These are phyloP conservation scores for Rubia yunnanensis DNA, from an alignment of 257 asterid genomes.

Conservation along the genomic window DNA sequence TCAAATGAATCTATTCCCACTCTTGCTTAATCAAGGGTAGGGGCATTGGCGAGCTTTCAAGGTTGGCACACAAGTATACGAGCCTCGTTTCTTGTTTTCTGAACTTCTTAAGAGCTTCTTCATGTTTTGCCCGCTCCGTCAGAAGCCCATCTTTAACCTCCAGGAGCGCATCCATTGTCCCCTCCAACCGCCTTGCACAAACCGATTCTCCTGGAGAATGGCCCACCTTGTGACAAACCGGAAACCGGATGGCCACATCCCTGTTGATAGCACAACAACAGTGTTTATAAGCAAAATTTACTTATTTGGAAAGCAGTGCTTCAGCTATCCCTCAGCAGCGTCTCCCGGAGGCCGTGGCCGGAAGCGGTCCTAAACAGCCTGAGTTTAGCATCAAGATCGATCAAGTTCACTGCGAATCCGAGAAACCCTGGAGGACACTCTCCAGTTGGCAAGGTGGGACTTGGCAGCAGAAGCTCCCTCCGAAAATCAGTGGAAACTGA, in stretches of 20 bases:
- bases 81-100: neutral
- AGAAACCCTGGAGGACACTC: conserved; percentile 39
- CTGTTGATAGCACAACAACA: conserved; percentile 19
- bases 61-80: neutral
- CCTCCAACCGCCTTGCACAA: neutral
- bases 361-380: conserved; percentile 24
- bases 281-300: no score
- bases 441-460: conserved; percentile 40
- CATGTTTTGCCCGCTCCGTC: neutral
- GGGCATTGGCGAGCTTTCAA: no score
- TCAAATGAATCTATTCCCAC: neutral
- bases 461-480: conserved; percentile 24
- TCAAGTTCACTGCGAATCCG: conserved; percentile 50
- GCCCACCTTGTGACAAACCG: conserved; percentile 20
- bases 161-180: neutral
- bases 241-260: conserved; percentile 41
- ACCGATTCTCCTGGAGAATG: neutral
- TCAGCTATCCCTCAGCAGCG: no score
- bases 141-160: neutral
- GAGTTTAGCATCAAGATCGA: conserved; percentile 20
- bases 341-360: conserved; percentile 46
- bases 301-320: no score
- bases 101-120: neutral
- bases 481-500: conserved; percentile 20
- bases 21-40: neutral